Percentiles rank a stretch among this genome's conserved stretches.
Conservation (phyloP, 345 rosid species). For the Leavenworthia alabamica region DNA sequence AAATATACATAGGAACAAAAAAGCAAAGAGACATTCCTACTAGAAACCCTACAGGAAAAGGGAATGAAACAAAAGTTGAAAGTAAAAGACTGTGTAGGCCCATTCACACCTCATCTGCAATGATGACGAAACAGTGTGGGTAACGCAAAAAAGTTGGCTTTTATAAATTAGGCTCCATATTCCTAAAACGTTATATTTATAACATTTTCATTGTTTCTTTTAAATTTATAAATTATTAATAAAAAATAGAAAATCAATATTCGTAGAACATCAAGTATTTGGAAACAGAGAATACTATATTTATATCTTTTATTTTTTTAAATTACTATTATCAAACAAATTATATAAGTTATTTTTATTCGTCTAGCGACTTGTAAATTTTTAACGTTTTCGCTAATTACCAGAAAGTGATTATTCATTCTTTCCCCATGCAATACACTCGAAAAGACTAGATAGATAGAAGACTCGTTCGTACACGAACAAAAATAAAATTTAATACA, state of each 20-base stretch:
- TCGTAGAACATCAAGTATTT: too few species aligned
- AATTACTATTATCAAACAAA: too few species aligned
- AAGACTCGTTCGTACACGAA: slow-evolving; percentile 17
- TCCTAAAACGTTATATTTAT: too few species aligned
- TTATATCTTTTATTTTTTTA: too few species aligned
- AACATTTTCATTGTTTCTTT: too few species aligned
- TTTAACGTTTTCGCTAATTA: neutral
- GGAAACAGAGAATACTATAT: too few species aligned
- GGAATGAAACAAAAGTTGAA: slow-evolving; percentile 32
- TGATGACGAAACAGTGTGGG: slow-evolving; percentile 35
- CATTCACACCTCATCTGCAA: slow-evolving; percentile 37
- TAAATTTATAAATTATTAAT: too few species aligned
- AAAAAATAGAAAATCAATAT: too few species aligned
- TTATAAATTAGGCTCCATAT: too few species aligned
- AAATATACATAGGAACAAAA: slow-evolving; percentile 24
- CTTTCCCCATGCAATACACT: slow-evolving; percentile 30
- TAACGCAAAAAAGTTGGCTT: slow-evolving; percentile 21
- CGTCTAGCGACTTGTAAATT: neutral
- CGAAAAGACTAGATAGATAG: slow-evolving; percentile 32
- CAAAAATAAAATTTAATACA: neutral
- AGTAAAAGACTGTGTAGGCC: slow-evolving; percentile 18
- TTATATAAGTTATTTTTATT: too few species aligned
- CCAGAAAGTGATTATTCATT: slow-evolving; percentile 18
- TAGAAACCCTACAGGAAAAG: slow-evolving; percentile 30
- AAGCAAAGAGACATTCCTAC: slow-evolving; percentile 36